Percentiles rank a stretch among this genome's conserved stretches.
These are phyloP conservation scores for Mortierella sp. DNA, from an alignment of 371 early-diverging fungal genomes.

Conservation along the genomic window DNA sequence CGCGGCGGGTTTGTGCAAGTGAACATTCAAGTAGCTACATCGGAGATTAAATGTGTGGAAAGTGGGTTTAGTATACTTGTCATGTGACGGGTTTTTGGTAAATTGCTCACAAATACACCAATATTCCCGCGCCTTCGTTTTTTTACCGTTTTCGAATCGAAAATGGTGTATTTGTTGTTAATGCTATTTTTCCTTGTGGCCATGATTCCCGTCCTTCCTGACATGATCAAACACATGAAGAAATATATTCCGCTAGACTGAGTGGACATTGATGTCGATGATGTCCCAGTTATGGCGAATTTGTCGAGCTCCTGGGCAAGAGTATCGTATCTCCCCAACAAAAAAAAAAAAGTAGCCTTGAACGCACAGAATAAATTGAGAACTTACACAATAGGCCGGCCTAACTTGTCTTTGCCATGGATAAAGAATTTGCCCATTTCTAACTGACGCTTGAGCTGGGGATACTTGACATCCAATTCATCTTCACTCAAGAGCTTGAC, in stretches of 20 bases:
- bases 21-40: constrained; percentile 72
- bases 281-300: too few species aligned
- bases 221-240: neutral
- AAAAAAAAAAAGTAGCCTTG: constrained; percentile 7
- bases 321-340: neutral
- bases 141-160: neutral
- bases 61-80: neutral
- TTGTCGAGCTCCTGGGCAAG: neutral
- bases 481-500: constrained; percentile 72
- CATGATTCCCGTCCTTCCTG: neutral
- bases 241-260: neutral
- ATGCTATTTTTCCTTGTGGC: neutral
- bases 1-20: constrained; percentile 68
- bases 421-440: constrained; percentile 68
- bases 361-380: neutral
- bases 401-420: constrained; percentile 70
- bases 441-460: constrained; percentile 62
- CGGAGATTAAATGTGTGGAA: neutral
- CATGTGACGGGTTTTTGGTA: neutral
- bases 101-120: neutral
- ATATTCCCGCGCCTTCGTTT: neutral
- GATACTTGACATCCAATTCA: constrained; percentile 57
- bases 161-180: neutral
- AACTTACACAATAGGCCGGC: constrained; percentile 73
- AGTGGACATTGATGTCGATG: neutral